Conservation (phyloP, 1,284 basidiomycete genomes). For the Marasmius oreades region DNA sequence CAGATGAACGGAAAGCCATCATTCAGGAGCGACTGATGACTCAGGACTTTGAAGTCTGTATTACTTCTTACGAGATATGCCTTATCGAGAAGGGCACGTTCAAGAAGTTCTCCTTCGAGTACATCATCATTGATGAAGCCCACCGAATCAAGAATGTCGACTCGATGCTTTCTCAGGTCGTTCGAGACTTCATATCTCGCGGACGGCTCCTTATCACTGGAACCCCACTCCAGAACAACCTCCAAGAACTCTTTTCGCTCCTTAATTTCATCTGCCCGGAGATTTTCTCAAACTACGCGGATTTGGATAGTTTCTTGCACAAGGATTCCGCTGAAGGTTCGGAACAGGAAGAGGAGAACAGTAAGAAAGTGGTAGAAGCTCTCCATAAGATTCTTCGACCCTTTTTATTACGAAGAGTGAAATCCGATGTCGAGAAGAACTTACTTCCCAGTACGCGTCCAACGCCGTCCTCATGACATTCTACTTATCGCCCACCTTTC, state of each 20-base stretch:
- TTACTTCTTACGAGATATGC: conserved; percentile 98
- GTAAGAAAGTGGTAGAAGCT: conserved; percentile 93
- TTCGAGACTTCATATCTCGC: conserved; percentile 86
- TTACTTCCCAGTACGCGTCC: conserved; percentile 76
- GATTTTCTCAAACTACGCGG: conserved; percentile 73
- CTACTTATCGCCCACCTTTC: conserved; percentile 12
- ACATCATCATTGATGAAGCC: conserved; percentile 98
- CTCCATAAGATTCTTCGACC: conserved; percentile 96
- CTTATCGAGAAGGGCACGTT: conserved; percentile 90
- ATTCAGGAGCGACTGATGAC: conserved; percentile 80
- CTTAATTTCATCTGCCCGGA: conserved; percentile 93
- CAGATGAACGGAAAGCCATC: conserved; percentile 85
- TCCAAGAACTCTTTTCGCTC: conserved; percentile 95
- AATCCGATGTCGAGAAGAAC: conserved; percentile 96
- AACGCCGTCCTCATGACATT: not conserved
- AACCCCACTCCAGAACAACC: conserved; percentile 95
- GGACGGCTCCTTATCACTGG: conserved; percentile 94
- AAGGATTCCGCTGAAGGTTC: conserved; percentile 68
- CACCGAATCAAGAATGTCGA: conserved; percentile 99
- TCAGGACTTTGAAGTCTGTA: conserved; percentile 91
- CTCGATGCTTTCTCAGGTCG: conserved; percentile 94
- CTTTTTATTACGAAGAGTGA: conserved; percentile 93
- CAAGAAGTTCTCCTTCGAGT: conserved; percentile 96
- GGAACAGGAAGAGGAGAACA: conserved; percentile 84
- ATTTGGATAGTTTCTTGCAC: conserved; percentile 74